Evolutionary conservation across 768 basidiomycete genomes (phyloP).

Genomic region (Russula sp.): DNA sequence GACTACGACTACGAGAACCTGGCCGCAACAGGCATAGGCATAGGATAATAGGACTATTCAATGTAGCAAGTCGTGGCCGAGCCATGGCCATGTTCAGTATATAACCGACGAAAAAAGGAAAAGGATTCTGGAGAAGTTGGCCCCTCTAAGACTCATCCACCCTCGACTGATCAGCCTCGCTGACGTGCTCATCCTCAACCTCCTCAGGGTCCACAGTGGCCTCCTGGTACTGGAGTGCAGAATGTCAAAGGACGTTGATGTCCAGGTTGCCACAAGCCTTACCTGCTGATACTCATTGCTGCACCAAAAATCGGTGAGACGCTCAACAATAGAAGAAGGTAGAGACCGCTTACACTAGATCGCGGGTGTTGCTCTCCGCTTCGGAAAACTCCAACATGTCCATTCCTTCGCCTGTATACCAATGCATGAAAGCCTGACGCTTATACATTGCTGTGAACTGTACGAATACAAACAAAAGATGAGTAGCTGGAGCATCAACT

Average conservation of each 20-base stretch:
- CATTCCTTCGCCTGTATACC: constrained; percentile 92
- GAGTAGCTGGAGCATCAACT: neutral
- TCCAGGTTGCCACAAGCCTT: constrained; percentile 9
- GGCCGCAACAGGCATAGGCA: too few relatives aligned
- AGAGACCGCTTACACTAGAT: constrained; percentile 59
- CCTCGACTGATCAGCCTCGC: constrained; percentile 6
- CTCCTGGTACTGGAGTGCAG: constrained; percentile 19
- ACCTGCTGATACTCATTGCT: constrained; percentile 90
- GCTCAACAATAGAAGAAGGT: constrained; percentile 1
- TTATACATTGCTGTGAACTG: constrained; percentile 80
- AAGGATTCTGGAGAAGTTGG: neutral
- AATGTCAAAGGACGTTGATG: neutral
- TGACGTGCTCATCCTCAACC: constrained; percentile 7
- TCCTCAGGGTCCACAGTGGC: constrained; percentile 20
- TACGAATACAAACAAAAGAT: neutral
- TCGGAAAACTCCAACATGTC: constrained; percentile 81
- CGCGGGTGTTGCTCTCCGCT: constrained; percentile 75
- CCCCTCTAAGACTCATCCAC: neutral
- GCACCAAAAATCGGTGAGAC: constrained; percentile 11
- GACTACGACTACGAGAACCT: too few relatives aligned
- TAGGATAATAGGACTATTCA: too few relatives aligned
- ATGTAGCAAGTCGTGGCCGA: too few relatives aligned
- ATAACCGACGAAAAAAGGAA: neutral
- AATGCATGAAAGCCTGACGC: constrained; percentile 80
- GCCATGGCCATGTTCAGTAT: neutral